Evolutionary conservation across 1,284 basidiomycete species (phyloP).

Genomic region (Thecaphora thlaspeos): DNA sequence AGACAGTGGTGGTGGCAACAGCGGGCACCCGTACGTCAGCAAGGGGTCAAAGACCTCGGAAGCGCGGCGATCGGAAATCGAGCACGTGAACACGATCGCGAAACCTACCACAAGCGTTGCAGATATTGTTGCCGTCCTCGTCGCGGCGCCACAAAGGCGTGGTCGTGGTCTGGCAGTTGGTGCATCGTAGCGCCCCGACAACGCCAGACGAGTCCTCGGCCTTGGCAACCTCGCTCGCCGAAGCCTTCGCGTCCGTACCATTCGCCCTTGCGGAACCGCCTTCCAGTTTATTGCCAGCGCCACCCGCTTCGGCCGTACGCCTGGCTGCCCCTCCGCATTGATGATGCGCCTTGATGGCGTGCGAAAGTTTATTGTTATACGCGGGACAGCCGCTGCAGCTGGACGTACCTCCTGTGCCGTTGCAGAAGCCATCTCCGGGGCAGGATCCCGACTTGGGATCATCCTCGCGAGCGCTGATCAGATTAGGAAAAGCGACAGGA

Average conservation of each 20-base stretch:
- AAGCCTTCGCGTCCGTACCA: constrained; percentile 8
- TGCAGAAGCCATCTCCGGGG: constrained; percentile 53
- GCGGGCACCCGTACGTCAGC: too few species aligned
- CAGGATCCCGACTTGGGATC: constrained; percentile 43
- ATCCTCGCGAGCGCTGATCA: constrained; percentile 16
- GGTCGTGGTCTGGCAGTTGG: constrained; percentile 83
- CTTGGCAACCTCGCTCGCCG: constrained; percentile 5
- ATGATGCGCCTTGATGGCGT: constrained; percentile 22
- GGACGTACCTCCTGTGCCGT: constrained; percentile 50
- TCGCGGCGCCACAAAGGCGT: constrained; percentile 89
- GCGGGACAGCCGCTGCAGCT: constrained; percentile 53
- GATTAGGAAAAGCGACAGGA: constrained; percentile 2
- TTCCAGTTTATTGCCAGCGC: neutral
- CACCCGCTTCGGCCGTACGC: constrained; percentile 9
- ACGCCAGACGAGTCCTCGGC: constrained; percentile 20
- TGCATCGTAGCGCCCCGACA: constrained; percentile 63
- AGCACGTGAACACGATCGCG: neutral
- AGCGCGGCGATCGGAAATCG: neutral
- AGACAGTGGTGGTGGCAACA: too few species aligned
- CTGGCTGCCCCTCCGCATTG: neutral
- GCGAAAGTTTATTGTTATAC: constrained; percentile 50
- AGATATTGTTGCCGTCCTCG: constrained; percentile 85
- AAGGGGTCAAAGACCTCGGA: too few species aligned
- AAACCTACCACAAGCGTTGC: constrained; percentile 68
- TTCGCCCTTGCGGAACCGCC: constrained; percentile 6